These are phyloP conservation scores for Diaporthe longicolla DNA, from an alignment of 2,329 filamentous ascomycete species.

Conservation along the genomic window DNA sequence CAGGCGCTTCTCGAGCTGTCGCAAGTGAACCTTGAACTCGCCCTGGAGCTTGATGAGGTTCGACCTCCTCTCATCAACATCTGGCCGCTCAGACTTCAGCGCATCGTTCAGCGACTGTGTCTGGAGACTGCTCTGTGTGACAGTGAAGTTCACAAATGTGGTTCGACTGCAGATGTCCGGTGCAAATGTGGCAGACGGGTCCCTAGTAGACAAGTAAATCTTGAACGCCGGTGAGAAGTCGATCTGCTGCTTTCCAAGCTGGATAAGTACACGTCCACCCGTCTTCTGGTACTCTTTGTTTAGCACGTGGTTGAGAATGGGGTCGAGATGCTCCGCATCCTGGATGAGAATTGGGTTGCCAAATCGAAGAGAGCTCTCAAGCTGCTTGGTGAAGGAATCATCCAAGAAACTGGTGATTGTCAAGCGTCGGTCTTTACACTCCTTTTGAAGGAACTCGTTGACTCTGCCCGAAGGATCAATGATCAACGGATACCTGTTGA, in stretches of 20 bases:
- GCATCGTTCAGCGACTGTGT: conserved; percentile 98
- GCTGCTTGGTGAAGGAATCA: conserved; percentile 96
- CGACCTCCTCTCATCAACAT: conserved; percentile 95
- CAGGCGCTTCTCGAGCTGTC: conserved; percentile 93
- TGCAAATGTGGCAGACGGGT: conserved; percentile 95
- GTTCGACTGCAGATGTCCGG: conserved; percentile 98
- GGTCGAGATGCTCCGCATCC: conserved; percentile 96
- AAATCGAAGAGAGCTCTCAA: conserved; percentile 96
- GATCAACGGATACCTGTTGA: conserved; percentile 98
- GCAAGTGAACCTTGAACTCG: conserved; percentile 98
- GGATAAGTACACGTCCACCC: conserved; percentile 96
- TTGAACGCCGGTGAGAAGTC: conserved; percentile 98
- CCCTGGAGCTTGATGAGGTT: conserved; percentile 99
- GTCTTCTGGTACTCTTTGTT: conserved; percentile 99
- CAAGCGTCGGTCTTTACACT: conserved; percentile 92
- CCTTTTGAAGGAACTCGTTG: conserved; percentile 94
- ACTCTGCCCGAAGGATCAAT: conserved; percentile 97
- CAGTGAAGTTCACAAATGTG: conserved; percentile 99
- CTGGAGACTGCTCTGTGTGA: conserved; percentile 98
- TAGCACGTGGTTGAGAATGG: conserved; percentile 96
- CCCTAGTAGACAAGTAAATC: conserved; percentile 93
- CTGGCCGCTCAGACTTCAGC: conserved; percentile 95
- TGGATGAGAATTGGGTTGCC: conserved; percentile 99
- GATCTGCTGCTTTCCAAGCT: conserved; percentile 98
- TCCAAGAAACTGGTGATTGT: conserved; percentile 99